Base-by-base conservation (phyloP, 495 filamentous ascomycete species). In the Usnea hakonensis region DNA sequence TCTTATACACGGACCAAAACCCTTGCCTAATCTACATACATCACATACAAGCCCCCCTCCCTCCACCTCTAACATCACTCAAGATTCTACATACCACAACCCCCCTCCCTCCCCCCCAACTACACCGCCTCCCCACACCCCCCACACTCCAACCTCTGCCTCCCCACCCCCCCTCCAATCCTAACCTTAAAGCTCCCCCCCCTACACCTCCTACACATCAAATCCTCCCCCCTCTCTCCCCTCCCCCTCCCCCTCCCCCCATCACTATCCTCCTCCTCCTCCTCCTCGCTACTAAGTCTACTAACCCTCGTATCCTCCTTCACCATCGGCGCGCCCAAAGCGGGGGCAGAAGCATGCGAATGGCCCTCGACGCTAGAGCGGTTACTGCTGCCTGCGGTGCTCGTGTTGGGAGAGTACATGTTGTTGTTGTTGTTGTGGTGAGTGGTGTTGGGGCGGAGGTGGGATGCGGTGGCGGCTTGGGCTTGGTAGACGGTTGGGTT, bases 141-240 rank as follows among this genome's bases (percentile, higher is more conserved):
- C 44, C 74, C 76, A 69, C 83, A 86, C 35, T 81, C 78, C 68
- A 86, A 67, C 37, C 71, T 75, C 71, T 78, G 77, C 63, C 76
- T 76, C 56, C 79, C 77, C 58, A 23, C 17, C 26, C 70, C 73
- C 35, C 75, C 71, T 11, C 65, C 74, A 55, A 76, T 76, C 54
- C 72, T 79, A 30, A 78, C 80, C 40, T 76, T 79, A 64, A 86
- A 86, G 62, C 75, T 82, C 23, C 68, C 75, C 2, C 79, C 76
- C 7, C 72, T 71, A 69, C 83, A 86, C 50, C 74, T 71, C 14
- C 74, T 70, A 62, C 83, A 85, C 30, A 67, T 73, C 14, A 81
- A 74, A 58, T 81, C 57, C 43, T 46, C 60, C 32, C 26, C 63
- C 43, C 57, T 40, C 14, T 37, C 35, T 17, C 48, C 57, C 40